Conservation (phyloP, 108 stramenopile species). For the Chaetoceros muelleri region DNA sequence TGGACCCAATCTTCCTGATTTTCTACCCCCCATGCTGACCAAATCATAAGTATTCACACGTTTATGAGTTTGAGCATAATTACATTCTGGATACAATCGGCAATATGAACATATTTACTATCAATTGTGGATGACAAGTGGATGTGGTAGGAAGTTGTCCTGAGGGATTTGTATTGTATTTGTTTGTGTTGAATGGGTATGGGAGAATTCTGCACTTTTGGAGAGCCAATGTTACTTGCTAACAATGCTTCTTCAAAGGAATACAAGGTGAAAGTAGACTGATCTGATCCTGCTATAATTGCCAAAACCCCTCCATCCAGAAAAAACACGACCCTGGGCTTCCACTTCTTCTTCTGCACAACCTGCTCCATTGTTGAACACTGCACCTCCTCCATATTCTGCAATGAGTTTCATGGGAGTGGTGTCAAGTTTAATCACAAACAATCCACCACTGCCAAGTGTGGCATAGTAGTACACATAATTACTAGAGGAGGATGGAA, state of each 20-base stretch:
- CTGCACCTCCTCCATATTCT: conserved; percentile 10
- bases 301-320: conserved; percentile 15
- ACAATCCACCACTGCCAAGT: conserved; percentile 20
- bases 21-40: conserved; percentile 4
- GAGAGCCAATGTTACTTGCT: not conserved
- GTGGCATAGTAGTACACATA: conserved; percentile 12
- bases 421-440: conserved; percentile 4
- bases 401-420: conserved; percentile 26
- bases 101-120: conserved; percentile 21
- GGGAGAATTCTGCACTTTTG: conserved; percentile 3
- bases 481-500: conserved; percentile 1
- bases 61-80: conserved; percentile 8
- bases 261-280: conserved; percentile 13
- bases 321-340: conserved; percentile 7
- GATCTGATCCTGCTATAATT: conserved; percentile 1
- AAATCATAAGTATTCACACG: conserved; percentile 10
- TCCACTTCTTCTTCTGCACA: conserved; percentile 12
- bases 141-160: conserved; percentile 18
- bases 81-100: conserved; percentile 25
- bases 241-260: conserved; percentile 7
- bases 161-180: conserved; percentile 8
- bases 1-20: conserved; percentile 1
- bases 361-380: conserved; percentile 20
- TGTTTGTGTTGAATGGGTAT: conserved; percentile 9
- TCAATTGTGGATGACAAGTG: conserved; percentile 15